phyloP scores from a whole-genome alignment of 352 stramenopile genomes.

The Pythium coloratum region DNA sequence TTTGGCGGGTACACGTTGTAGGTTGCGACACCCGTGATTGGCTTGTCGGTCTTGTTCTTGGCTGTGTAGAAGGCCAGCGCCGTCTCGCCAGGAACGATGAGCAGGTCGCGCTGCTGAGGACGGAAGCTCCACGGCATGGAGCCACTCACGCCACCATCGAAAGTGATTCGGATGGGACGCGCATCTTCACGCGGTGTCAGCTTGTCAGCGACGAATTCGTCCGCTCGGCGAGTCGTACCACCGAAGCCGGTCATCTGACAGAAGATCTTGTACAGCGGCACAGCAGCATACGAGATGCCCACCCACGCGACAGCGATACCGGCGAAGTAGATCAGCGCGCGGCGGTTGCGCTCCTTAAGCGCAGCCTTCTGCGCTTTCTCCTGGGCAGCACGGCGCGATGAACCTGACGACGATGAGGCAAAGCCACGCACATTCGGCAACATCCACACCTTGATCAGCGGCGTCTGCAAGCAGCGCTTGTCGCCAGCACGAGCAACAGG shows the following conservation, averaged over 20 bases:
- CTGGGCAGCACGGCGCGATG: constrained; percentile 39
- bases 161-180: constrained; percentile 95
- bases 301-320: constrained; percentile 93
- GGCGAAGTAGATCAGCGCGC: constrained; percentile 91
- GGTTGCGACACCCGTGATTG: constrained; percentile 98
- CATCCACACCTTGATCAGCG: constrained; percentile 18
- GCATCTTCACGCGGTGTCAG: constrained; percentile 91
- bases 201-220: constrained; percentile 77
- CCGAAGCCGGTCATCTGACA: constrained; percentile 98
- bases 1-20: constrained; percentile 99
- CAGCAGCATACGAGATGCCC: constrained; percentile 95
- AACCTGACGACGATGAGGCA: constrained; percentile 43
- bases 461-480: constrained; percentile 14
- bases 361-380: constrained; percentile 44
- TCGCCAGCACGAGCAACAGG: constrained; percentile 24
- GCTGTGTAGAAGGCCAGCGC: constrained; percentile 99
- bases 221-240: constrained; percentile 88
- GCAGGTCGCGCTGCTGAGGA: constrained; percentile 93
- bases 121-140: constrained; percentile 97
- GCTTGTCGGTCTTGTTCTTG: constrained; percentile 96
- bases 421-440: constrained; percentile 26
- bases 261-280: constrained; percentile 99
- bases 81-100: constrained; percentile 96
- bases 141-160: constrained; percentile 94
- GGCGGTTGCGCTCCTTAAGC: constrained; percentile 89